Percentiles rank a stretch among this genome's conserved stretches.
Evolutionary conservation across 2,329 filamentous ascomycete genomes (phyloP).

Genomic region (Teratosphaeria nubilosa): DNA sequence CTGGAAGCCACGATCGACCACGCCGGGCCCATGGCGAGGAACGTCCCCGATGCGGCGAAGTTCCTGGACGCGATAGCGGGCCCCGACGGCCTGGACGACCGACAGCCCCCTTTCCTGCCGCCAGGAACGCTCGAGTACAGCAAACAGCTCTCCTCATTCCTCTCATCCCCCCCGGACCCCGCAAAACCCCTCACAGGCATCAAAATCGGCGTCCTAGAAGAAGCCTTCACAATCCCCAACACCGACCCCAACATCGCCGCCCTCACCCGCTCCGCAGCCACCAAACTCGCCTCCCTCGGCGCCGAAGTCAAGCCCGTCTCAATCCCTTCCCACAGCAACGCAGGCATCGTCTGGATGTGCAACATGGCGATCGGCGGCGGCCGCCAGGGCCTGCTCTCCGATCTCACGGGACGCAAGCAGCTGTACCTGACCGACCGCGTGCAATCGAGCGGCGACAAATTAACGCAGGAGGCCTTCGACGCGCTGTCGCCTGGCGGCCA

Average conservation of each 20-base stretch:
- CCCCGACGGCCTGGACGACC: conserved; percentile 39
- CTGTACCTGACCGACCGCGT: conserved; percentile 10
- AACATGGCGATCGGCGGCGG: conserved; percentile 6
- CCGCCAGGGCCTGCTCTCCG: conserved; percentile 5
- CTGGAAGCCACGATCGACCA: conserved; percentile 36
- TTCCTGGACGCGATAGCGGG: conserved; percentile 39
- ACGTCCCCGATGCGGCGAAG: conserved; percentile 33
- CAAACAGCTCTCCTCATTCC: conserved; percentile 23
- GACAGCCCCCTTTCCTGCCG: conserved; percentile 16
- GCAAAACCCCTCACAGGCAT: conserved; percentile 19
- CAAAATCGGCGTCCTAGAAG: conserved; percentile 35
- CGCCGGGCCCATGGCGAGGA: conserved; percentile 35
- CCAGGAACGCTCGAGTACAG: conserved; percentile 13
- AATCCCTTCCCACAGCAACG: conserved; percentile 37
- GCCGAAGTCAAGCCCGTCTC: conserved; percentile 33
- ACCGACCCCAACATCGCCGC: conserved; percentile 28
- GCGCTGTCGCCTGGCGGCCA: conserved; percentile 7
- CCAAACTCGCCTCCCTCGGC: conserved; percentile 29
- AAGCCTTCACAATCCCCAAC: conserved; percentile 30
- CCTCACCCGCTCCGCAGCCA: conserved; percentile 26
- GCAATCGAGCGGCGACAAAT: background rate
- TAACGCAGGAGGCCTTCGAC: conserved; percentile 9
- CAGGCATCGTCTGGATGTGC: conserved; percentile 35
- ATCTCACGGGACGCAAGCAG: conserved; percentile 8
- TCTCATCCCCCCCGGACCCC: conserved; percentile 6